Evolutionary conservation across 805 yeast species (phyloP), one percentile per base, ranked within the genome.

Genomic region (Teunomyces pallodes): DNA sequence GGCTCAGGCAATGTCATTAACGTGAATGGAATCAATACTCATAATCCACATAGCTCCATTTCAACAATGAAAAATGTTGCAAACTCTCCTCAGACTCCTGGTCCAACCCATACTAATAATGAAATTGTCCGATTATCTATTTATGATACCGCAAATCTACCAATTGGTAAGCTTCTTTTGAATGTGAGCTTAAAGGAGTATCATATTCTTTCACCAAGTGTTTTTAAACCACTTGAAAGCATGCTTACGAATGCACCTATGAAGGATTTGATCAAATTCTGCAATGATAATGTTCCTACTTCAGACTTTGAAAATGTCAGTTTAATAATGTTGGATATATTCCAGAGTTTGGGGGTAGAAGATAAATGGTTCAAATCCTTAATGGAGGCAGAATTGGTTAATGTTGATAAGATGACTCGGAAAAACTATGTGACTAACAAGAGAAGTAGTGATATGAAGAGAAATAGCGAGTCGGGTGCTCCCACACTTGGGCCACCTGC

Each of bases 361-460:
- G 80, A 82, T 36, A 81, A 78, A 14, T 90, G 95, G 91, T 81
- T 92, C 53, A 75, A 77, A 47, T 75, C 83, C 0, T 67, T 91
- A 48, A 82, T 88, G 64, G 84, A 83, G 30, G 74, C 69, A 14
- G 97, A 90, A 61, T 70, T 90, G 39, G 64, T 70, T 9, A 68
- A 74, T 33, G 70, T 78, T 9, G 82, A 76, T 54, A 65, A 68
- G 13, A 60, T 70, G 45, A 75, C 79, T 2, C 58, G 79, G 36
- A 75, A 72, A 44, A 69, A 72, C 49, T 68, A 76, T 46, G 41
- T 38, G 41, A 59, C 60, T n/a, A 66, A 62, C 41, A 57, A 64
- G 27, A 62, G 62, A n/a, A 46, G 36, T 16, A 48, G 50, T 13
- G 42, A 36, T 29, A 33, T 57, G 1, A 57, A 52, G 46, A 62